These are phyloP conservation scores for Fraxinus sp. DNA, from an alignment of 305 asterid species.

Conservation along the genomic window DNA sequence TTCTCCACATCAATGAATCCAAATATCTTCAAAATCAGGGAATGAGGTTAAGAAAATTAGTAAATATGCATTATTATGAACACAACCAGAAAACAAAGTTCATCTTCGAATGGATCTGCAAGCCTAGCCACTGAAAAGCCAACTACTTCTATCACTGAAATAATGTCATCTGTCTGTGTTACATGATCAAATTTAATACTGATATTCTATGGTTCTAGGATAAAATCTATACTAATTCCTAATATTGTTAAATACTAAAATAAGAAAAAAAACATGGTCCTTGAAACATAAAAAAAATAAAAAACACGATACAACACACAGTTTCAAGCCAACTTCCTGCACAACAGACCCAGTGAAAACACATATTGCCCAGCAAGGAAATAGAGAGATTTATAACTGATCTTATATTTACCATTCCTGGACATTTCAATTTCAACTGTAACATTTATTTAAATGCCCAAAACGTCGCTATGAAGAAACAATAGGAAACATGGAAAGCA, in stretches of 20 bases:
- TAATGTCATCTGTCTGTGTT: not conserved
- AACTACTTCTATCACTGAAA: not conserved
- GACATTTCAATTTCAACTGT: slow-evolving; percentile 1
- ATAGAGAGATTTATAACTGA: not conserved
- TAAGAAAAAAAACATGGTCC: not conserved
- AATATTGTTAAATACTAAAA: not conserved
- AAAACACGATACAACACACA: slow-evolving; percentile 1
- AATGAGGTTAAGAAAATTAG: not conserved
- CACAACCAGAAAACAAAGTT: slow-evolving; percentile 6
- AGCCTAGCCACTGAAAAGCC: slow-evolving; percentile 2
- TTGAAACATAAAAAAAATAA: not conserved
- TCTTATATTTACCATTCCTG: not conserved
- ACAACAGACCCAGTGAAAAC: not conserved
- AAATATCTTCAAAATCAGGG: slow-evolving; percentile 62
- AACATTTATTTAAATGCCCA: not conserved
- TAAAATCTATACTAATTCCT: not conserved
- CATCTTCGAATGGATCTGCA: not conserved
- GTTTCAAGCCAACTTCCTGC: slow-evolving; percentile 3
- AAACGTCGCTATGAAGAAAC: not conserved
- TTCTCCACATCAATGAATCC: slow-evolving; percentile 69
- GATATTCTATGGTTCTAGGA: not conserved
- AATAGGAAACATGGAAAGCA: not conserved
- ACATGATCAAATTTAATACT: not conserved
- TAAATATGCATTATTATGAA: slow-evolving; percentile 1
- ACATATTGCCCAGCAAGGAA: not conserved